Percentiles rank a stretch among this genome's conserved stretches.
phyloP scores from a whole-genome alignment of 176 grass and related monocot species.

The Oryza nivara region DNA sequence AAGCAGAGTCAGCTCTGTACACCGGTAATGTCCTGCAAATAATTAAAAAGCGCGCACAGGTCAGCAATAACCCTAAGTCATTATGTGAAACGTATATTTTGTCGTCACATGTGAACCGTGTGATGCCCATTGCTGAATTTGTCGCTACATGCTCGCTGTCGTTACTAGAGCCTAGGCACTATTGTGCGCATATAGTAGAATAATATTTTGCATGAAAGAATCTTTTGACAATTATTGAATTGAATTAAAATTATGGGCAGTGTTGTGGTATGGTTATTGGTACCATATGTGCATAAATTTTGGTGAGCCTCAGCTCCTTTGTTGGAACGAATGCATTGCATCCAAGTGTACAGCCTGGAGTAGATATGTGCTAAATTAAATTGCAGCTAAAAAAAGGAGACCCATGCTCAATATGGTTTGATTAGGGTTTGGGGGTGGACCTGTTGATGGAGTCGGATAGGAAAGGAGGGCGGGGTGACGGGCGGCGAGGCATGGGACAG shows the following conservation, averaged over 20 bases:
- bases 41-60: not conserved
- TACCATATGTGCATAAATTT: not conserved
- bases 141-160: not conserved
- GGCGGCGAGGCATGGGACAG: constrained; percentile 71
- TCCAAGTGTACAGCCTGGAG: not conserved
- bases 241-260: not conserved
- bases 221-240: not conserved
- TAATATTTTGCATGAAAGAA: not conserved
- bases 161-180: not conserved
- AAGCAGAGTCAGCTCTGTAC: constrained; percentile 53
- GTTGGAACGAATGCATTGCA: not conserved
- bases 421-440: constrained; percentile 43
- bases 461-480: constrained; percentile 37
- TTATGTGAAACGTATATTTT: not conserved
- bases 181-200: not conserved
- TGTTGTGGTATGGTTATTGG: not conserved
- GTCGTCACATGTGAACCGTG: not conserved
- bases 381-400: not conserved
- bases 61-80: constrained; percentile 8
- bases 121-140: not conserved
- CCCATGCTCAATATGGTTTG: too few species aligned
- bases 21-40: constrained; percentile 52
- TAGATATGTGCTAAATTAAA: not conserved
- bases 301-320: not conserved
- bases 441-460: constrained; percentile 49